These are phyloP conservation scores for Podila clonocystis DNA, from an alignment of 192 early-diverging fungal species.

Conservation along the genomic window DNA sequence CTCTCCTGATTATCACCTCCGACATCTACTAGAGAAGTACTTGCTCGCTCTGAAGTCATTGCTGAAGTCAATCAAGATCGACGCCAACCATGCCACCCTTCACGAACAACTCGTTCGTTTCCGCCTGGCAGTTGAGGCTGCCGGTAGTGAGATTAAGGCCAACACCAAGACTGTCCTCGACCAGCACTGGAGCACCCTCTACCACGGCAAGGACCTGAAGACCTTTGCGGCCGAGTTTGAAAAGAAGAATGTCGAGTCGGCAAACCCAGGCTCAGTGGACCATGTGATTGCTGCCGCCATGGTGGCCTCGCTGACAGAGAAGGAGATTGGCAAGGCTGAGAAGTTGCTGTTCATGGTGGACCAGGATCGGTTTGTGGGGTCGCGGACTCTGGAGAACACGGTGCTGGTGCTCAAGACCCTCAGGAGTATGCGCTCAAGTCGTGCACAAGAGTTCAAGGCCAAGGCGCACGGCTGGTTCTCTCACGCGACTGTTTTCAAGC, in stretches of 20 bases:
- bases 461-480: slow-evolving; percentile 35
- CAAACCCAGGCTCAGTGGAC: slow-evolving; percentile 11
- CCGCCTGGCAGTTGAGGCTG: slow-evolving; percentile 52
- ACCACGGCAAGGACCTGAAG: slow-evolving; percentile 13
- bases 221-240: slow-evolving; percentile 15
- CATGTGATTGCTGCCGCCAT: slow-evolving; percentile 39
- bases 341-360: slow-evolving; percentile 27
- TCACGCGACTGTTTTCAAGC: slow-evolving; percentile 18
- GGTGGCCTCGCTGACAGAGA: slow-evolving; percentile 23
- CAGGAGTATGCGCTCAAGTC: slow-evolving; percentile 30
- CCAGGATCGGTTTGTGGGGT: slow-evolving; percentile 3
- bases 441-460: slow-evolving; percentile 23
- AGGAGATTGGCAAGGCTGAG: slow-evolving; percentile 18
- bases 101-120: slow-evolving; percentile 61
- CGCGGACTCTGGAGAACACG: slow-evolving; percentile 26
- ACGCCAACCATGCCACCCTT: slow-evolving; percentile 51
- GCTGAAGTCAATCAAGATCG: slow-evolving; percentile 57
- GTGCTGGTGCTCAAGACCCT: slow-evolving; percentile 33
- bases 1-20: neutral
- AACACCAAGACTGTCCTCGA: slow-evolving; percentile 38
- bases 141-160: slow-evolving; percentile 18
- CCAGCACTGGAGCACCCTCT: slow-evolving; percentile 37
- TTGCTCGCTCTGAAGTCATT: slow-evolving; percentile 73
- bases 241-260: slow-evolving; percentile 7
- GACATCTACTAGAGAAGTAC: slow-evolving; percentile 60